Evolutionary conservation across 495 filamentous ascomycete species (phyloP), one percentile per base, ranked within the genome.

Genomic region (Chaetomium fimeti): DNA sequence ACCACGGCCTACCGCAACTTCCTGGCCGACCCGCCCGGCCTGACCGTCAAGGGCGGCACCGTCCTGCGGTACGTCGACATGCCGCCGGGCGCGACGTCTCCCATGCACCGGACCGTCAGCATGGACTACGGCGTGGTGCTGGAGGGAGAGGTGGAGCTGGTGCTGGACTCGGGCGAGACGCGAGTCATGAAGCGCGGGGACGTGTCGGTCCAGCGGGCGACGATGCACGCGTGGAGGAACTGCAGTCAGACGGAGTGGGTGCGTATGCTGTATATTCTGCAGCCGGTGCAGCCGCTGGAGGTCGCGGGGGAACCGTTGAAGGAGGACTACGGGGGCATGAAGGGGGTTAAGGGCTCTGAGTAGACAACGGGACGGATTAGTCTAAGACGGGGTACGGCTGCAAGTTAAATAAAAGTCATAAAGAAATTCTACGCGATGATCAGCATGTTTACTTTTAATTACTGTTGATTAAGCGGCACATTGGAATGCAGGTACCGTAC

Each of bases 71-170:
- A 79, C 24, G 81, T 85, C 20, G 83, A 86, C 61, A 78, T 85
- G 36, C 69, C 72, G 0, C 84, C 84, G 0, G 74, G 71, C 15
- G 68, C 69, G 28, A 69, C 66, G 32, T 75, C 71, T 24, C 74
- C 77, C 25, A 80, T 90, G 78, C 88, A 90, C 63, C 79, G 87
- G 1, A 88, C 88, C 5, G 76, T 83, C 60, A 82, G 77, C n/a
- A 72, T 90, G 3, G 88, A 90, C 68, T 89, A 88, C 60, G 87
- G 86, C 4, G 75, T 89, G 40, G 84, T 91, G 28, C 57, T 91
- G 13, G 85, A 89, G 61, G 88, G 88, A 0, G 69, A 79, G 65
- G 68, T 85, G 20, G 81, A 79, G 74, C 74, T 84, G 68, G 73
- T 76, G 8, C 70, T 89, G 22, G 87, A 88, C 68, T 61, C 66